Evolutionary conservation across 345 rosid genomes (phyloP), one percentile per base, ranked within the genome.

Genomic region (Schrenkiella parvula): DNA sequence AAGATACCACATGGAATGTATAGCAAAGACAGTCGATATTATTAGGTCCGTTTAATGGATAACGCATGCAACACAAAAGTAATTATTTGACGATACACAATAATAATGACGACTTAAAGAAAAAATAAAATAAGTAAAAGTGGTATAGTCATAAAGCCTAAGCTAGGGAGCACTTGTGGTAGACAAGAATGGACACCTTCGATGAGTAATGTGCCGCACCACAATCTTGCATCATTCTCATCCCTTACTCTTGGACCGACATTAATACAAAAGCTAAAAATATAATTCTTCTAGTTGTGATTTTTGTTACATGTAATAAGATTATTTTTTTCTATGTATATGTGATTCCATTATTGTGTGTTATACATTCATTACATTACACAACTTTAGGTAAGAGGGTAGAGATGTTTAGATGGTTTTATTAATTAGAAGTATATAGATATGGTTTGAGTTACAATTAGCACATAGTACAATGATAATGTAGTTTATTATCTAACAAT

Each of bases 151-250:
- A 61, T 21, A 64, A 72, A 61, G 70, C 39, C 47, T 32, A 64
- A 42, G 70, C 56, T 63, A 54, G 7, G 43, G 46, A 63, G 17
- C 26, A 62, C 18, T 53, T 41, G 1, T 54, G 64, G 46, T 57
- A 48, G 72, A 74, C 78, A 66, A 57, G 37, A 48, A 39, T 44
- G 78, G 72, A 74, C 67, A 57, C 51, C 44, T 66, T 66, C 72
- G 44, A 73, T 57, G 59, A 66, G 26, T 74, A 47, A 71, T 71
- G 44, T 62, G 69, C 66, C 41, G 23, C 77, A 64, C 71, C 65
- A 55, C 65, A 35, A 73, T 38, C 61, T 57, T 66, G 35, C 35
- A 66, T 74, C 61, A 74, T 74, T 73, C 37, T 37, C 61, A 38
- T 38, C 17, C 66, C 35, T 10, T 65, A 15, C 15, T 35, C 71